These are phyloP conservation scores for Myriosclerotinia scirpicola DNA, from an alignment of 2,329 filamentous ascomycete species.

Conservation along the genomic window DNA sequence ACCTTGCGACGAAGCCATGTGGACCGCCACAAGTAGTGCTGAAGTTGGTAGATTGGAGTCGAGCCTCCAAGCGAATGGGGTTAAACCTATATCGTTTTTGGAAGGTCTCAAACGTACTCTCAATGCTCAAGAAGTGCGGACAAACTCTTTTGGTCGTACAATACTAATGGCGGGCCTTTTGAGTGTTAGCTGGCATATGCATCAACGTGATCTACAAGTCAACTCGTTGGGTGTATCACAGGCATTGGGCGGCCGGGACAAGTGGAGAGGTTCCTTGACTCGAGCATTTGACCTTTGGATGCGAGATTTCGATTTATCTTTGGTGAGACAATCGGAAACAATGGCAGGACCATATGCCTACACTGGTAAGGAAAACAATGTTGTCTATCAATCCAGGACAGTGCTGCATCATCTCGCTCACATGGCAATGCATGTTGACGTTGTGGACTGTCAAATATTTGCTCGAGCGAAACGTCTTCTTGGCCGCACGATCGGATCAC, in stretches of 20 bases:
- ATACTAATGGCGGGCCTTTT: conserved; percentile 92
- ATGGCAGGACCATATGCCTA: conserved; percentile 56
- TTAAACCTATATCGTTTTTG: conserved; percentile 83
- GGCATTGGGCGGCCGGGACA: conserved; percentile 81
- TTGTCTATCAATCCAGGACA: conserved; percentile 81
- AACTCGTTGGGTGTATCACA: conserved; percentile 78
- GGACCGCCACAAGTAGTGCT: conserved; percentile 83
- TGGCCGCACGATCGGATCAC: conserved; percentile 77
- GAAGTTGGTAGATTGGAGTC: conserved; percentile 85
- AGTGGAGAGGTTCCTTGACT: conserved; percentile 84
- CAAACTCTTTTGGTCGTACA: conserved; percentile 89
- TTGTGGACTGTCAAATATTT: conserved; percentile 97
- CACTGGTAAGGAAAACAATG: conserved; percentile 59
- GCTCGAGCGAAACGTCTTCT: conserved; percentile 82
- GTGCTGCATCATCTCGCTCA: conserved; percentile 92
- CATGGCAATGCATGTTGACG: conserved; percentile 97
- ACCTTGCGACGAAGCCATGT: conserved; percentile 89
- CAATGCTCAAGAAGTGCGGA: conserved; percentile 80
- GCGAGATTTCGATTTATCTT: conserved; percentile 80
- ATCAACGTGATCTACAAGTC: conserved; percentile 90
- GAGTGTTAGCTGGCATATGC: conserved; percentile 97
- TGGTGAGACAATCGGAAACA: conserved; percentile 57
- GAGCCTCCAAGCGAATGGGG: conserved; percentile 74
- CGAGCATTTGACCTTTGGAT: conserved; percentile 94
- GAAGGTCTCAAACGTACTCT: conserved; percentile 89